A percentile compares a stretch with the other conserved stretches of the same genome.
Conservation (phyloP, 2,329 filamentous ascomycete genomes). For the Diaporthe citri region DNA sequence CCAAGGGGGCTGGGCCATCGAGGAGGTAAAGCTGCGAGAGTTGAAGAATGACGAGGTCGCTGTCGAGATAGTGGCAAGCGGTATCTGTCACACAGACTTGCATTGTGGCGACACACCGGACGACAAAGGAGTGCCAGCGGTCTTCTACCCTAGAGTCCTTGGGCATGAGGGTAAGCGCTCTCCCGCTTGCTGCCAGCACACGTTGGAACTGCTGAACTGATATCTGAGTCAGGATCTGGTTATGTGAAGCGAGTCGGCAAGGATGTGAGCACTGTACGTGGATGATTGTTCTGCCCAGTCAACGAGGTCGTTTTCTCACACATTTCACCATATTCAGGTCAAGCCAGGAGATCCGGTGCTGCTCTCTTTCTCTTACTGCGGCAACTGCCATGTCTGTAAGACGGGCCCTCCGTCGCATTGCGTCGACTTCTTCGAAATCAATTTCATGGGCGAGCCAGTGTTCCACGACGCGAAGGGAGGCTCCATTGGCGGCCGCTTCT, state of each 20-base stretch:
- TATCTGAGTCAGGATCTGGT: constrained; percentile 52
- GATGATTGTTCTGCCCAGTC: too few relatives aligned
- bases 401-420: constrained; percentile 61
- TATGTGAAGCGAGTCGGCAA: constrained; percentile 60
- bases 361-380: constrained; percentile 61
- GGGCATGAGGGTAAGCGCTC: constrained; percentile 63
- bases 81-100: constrained; percentile 68
- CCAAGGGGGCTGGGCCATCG: constrained; percentile 49
- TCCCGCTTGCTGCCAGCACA: too few relatives aligned
- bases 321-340: constrained; percentile 41
- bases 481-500: constrained; percentile 50
- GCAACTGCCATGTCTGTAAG: constrained; percentile 61
- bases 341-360: constrained; percentile 60
- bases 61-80: constrained; percentile 65
- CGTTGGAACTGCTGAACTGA: background rate
- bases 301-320: too few relatives aligned
- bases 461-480: constrained; percentile 54
- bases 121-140: constrained; percentile 40
- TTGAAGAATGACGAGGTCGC: constrained; percentile 60
- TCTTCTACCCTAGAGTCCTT: constrained; percentile 50
- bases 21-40: constrained; percentile 47
- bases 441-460: constrained; percentile 64
- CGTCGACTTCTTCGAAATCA: constrained; percentile 59
- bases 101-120: constrained; percentile 55
- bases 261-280: constrained; percentile 51